A percentile compares a stretch with the other conserved stretches of the same genome.
phyloP scores from a whole-genome alignment of 2,329 filamentous ascomycete genomes.

The Aciculosporium take region DNA sequence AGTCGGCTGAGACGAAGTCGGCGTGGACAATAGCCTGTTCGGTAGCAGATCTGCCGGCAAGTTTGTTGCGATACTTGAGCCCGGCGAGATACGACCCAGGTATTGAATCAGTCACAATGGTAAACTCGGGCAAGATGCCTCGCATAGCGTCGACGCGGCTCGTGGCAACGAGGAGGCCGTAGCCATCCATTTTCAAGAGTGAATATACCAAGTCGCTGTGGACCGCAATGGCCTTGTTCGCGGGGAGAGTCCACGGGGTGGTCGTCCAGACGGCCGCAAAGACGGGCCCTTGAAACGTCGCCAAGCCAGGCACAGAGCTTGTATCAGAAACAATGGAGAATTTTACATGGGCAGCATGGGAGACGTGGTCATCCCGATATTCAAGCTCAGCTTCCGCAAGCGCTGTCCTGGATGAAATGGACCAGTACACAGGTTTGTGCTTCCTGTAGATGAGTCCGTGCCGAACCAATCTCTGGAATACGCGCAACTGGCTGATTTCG shows the following conservation, averaged over 20 bases:
- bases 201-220: slow-evolving; percentile 61
- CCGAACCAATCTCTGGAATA: slow-evolving; percentile 63
- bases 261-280: slow-evolving; percentile 96
- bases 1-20: slow-evolving; percentile 75
- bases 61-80: slow-evolving; percentile 54
- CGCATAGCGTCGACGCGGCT: slow-evolving; percentile 50
- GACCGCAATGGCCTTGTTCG: slow-evolving; percentile 80
- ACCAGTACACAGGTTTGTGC: slow-evolving; percentile 80
- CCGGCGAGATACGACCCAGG: slow-evolving; percentile 50
- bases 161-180: slow-evolving; percentile 57
- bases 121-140: slow-evolving; percentile 34
- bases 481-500: slow-evolving; percentile 58
- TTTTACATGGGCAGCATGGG: slow-evolving; percentile 61
- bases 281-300: slow-evolving; percentile 33
- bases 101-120: slow-evolving; percentile 41
- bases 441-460: slow-evolving; percentile 62
- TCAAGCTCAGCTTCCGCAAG: slow-evolving; percentile 76
- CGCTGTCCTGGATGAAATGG: slow-evolving; percentile 61
- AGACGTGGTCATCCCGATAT: slow-evolving; percentile 62
- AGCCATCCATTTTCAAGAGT: slow-evolving; percentile 41
- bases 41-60: slow-evolving; percentile 43
- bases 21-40: slow-evolving; percentile 64
- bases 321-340: slow-evolving; percentile 49
- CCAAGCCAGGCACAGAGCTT: slow-evolving; percentile 20
- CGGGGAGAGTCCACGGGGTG: slow-evolving; percentile 91